These are phyloP conservation scores for Dalbergia cochinchinensis DNA, from an alignment of 306 rosid species.

Conservation along the genomic window DNA sequence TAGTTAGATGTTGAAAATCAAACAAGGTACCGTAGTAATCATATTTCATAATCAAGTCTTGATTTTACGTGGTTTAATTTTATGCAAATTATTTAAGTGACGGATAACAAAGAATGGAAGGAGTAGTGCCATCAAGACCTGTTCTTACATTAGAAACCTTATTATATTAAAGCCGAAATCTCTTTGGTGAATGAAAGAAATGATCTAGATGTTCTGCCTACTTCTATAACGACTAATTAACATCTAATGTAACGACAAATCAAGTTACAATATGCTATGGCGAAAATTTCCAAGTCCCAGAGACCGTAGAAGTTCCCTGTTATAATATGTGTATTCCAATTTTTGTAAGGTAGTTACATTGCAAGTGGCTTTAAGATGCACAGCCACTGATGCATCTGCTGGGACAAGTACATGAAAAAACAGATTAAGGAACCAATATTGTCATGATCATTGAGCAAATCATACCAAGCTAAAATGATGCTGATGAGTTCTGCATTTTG, in stretches of 20 bases:
- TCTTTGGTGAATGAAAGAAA: slow-evolving; percentile 3
- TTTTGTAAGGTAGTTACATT: slow-evolving; percentile 22
- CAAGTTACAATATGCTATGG: not conserved
- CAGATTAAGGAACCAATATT: not conserved
- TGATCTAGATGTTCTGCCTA: not conserved
- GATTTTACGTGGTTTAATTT: too few relatives aligned
- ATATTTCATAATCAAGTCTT: too few relatives aligned
- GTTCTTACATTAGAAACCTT: not conserved
- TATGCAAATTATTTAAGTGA: too few relatives aligned
- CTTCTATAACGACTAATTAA: not conserved
- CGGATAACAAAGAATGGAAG: too few relatives aligned
- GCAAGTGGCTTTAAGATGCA: not conserved
- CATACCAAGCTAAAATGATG: not conserved
- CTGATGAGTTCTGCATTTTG: slow-evolving; percentile 16
- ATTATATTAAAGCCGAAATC: not conserved
- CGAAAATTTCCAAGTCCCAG: not conserved
- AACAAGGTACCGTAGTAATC: too few relatives aligned
- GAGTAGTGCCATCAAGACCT: not conserved
- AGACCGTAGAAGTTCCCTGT: not conserved
- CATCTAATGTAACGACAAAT: slow-evolving; percentile 2
- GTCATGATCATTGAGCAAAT: not conserved
- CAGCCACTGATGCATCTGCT: not conserved
- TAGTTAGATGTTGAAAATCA: too few relatives aligned
- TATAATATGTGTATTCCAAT: not conserved
- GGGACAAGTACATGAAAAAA: not conserved